Conservation (phyloP, 2,329 filamentous ascomycete genomes). For the Aureobasidium sp. region DNA sequence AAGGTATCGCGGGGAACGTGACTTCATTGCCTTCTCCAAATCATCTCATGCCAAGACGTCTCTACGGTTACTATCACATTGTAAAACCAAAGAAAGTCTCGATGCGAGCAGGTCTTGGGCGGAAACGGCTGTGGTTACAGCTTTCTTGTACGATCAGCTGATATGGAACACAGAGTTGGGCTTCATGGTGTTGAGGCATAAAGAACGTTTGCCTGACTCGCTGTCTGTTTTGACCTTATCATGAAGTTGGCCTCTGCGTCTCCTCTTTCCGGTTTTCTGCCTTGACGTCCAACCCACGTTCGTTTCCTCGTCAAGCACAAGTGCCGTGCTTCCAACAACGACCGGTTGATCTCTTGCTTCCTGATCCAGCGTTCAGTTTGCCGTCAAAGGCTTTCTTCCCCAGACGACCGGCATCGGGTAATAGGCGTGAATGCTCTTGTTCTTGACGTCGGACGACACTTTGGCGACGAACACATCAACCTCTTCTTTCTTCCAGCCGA, state of each 20-base stretch:
- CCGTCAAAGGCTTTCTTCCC: conserved; percentile 24
- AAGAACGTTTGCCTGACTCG: conserved; percentile 1
- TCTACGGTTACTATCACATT: background rate
- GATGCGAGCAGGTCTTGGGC: background rate
- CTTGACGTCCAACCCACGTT: background rate
- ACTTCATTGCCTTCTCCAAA: background rate
- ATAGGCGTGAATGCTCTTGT: conserved; percentile 29
- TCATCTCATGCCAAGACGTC: background rate
- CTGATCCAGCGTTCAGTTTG: background rate
- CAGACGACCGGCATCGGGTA: conserved; percentile 31
- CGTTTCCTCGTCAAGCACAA: background rate
- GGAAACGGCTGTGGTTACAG: background rate
- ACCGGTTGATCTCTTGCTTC: background rate
- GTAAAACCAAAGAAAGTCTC: background rate
- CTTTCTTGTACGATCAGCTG: background rate
- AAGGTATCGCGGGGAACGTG: conserved; percentile 1
- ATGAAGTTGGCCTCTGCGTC: background rate
- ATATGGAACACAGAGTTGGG: background rate
- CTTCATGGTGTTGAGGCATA: background rate
- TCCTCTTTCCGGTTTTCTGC: background rate
- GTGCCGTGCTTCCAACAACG: background rate
- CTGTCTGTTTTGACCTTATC: background rate
- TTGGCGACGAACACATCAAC: conserved; percentile 35
- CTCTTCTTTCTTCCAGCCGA: conserved; percentile 36
- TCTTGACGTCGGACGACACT: conserved; percentile 25